Base-by-base conservation (phyloP, 441 rosid genomes). In the Oxalis stricta region DNA sequence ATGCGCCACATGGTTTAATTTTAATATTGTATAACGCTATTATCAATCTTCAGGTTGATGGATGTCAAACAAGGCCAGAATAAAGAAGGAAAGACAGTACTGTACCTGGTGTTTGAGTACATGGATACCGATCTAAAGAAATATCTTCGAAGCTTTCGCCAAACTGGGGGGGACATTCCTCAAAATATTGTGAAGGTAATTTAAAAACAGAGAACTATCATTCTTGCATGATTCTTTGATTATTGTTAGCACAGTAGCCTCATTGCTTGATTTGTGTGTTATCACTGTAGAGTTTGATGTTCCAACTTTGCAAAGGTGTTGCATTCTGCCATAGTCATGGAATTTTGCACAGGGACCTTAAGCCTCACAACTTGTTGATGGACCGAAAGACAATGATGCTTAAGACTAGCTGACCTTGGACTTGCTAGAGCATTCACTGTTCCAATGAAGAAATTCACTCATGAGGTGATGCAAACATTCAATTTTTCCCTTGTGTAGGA, bases 261-360 rank as follows among this genome's bases (percentile, higher is more conserved):
- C 7, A 22, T 2, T 41, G 2, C 20, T 33, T 13, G 1, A 3
- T 23, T 38, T 2, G 17, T n/a, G 33, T 7, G 5, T 36, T 38
- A 14, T 22, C 20, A 9, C 3, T 46, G 31, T 71, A 89, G 98
- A 79, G 88, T 55, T 71, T 91, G 77, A 91, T 91, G 99, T 91
- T 73, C 53, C 99, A 91, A 65, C 72, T 91, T 0, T 86, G 96
- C 76, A 83, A 86, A 56, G 96, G 96, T 18, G 85, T 91, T 43
- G 72, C 96, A 12, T 83, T 91, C 65, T 91, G 96, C 66, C 99
- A 86, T 56, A 96, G 95, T 18, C 95, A 84, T 29, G 99, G 99
- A 16, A 72, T 91, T 58, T 44, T 91, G 51, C 99, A 91, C 72
- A 89, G 96, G 83, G 95, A 91, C 60, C 96, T 85, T 46, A 85